Evolutionary conservation across 495 filamentous ascomycete species (phyloP).

Genomic region (Penicillium ucsense): DNA sequence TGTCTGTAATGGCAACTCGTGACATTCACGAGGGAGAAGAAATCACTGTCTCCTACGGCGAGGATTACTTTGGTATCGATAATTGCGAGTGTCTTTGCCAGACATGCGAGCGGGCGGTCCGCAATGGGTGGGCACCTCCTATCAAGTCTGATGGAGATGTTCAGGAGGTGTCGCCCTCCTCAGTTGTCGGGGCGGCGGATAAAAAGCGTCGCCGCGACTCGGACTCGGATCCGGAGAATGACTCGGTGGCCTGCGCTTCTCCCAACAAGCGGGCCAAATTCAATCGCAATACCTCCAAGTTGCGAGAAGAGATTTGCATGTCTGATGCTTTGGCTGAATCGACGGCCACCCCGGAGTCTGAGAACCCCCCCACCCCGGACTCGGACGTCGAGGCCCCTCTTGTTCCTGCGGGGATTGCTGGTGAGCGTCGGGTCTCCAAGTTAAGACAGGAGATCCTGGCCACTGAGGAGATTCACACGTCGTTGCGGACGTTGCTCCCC

Average conservation of each 20-base stretch:
- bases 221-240: constrained; percentile 27
- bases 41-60: constrained; percentile 90
- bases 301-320: constrained; percentile 30
- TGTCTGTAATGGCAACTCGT: constrained; percentile 71
- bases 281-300: constrained; percentile 28
- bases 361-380: constrained; percentile 7
- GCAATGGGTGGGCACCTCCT: constrained; percentile 69
- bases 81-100: constrained; percentile 92
- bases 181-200: constrained; percentile 19
- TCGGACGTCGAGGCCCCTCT: constrained; percentile 2
- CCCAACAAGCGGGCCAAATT: constrained; percentile 32
- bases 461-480: constrained; percentile 1
- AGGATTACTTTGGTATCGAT: constrained; percentile 89
- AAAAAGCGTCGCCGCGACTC: constrained; percentile 37
- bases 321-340: constrained; percentile 17
- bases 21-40: constrained; percentile 84
- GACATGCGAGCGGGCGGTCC: constrained; percentile 66
- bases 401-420: background rate
- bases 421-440: constrained; percentile 8
- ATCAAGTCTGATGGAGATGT: constrained; percentile 29
- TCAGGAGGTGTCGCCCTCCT: constrained; percentile 27
- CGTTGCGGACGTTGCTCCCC: constrained; percentile 1
- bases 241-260: constrained; percentile 16
- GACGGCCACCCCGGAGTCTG: constrained; percentile 8
- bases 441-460: constrained; percentile 10